A percentile compares a stretch with the other conserved stretches of the same genome.
phyloP scores from a whole-genome alignment of 345 rosid species.

The Clausena lansium region DNA sequence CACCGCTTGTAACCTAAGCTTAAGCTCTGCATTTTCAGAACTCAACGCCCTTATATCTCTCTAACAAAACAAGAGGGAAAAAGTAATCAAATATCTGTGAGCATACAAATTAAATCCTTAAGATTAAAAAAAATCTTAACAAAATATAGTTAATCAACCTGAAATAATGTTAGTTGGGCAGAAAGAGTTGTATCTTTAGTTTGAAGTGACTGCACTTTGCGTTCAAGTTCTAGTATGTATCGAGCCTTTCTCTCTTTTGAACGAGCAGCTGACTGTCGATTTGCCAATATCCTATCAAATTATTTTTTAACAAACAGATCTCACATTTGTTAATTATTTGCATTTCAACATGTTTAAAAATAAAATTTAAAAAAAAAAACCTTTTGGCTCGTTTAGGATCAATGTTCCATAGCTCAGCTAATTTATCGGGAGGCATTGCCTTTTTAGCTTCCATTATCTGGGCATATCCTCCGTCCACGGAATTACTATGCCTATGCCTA shows the following conservation, averaged over 20 bases:
- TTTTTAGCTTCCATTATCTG: conserved; percentile 64
- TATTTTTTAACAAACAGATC: not conserved
- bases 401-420: conserved; percentile 65
- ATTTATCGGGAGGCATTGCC: conserved; percentile 74
- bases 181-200: conserved; percentile 79
- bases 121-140: too few relatives aligned
- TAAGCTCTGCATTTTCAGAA: conserved; percentile 72
- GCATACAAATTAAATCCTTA: too few relatives aligned
- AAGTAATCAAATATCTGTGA: not conserved
- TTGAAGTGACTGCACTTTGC: conserved; percentile 80
- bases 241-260: conserved; percentile 88
- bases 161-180: conserved; percentile 75
- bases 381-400: conserved; percentile 83
- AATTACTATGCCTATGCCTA: conserved; percentile 58
- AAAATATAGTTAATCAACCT: conserved; percentile 33
- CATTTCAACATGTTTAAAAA: not conserved
- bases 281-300: conserved; percentile 64
- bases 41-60: conserved; percentile 70
- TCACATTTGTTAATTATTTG: not conserved
- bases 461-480: conserved; percentile 53
- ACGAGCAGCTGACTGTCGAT: conserved; percentile 87
- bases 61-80: conserved; percentile 24
- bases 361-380: conserved; percentile 19
- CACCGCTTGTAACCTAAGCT: conserved; percentile 69
- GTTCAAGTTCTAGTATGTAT: conserved; percentile 76